These are phyloP conservation scores for Trichoderma endophyticum DNA, from an alignment of 2,329 filamentous ascomycete genomes.

Conservation along the genomic window DNA sequence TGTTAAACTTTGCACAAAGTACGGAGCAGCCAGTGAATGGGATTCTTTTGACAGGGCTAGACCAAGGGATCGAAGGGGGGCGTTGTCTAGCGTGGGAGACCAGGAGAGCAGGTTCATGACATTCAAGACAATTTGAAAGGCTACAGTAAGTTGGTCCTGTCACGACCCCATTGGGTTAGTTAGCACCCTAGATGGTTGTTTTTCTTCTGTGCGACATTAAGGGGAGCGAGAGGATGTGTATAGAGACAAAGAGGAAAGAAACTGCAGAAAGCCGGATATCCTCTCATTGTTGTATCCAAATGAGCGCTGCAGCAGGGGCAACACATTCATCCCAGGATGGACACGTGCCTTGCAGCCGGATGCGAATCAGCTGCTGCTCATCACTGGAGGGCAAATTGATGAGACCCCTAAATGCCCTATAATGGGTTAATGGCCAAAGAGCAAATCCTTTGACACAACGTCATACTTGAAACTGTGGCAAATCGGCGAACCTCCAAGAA, in stretches of 20 bases:
- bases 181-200: not conserved
- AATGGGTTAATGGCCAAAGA: not conserved
- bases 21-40: not conserved
- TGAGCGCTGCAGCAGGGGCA: not conserved
- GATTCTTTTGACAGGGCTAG: not conserved
- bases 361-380: not conserved
- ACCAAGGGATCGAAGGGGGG: not conserved
- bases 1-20: not conserved
- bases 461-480: not conserved
- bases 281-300: not conserved
- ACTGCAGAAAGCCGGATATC: not conserved
- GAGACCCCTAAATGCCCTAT: not conserved
- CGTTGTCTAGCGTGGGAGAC: not conserved
- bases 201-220: not conserved
- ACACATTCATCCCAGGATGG: not conserved
- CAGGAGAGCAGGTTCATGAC: not conserved
- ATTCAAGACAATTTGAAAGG: not conserved
- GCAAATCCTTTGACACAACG: not conserved
- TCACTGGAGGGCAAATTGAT: not conserved
- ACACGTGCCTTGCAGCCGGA: not conserved
- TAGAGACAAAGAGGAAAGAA: not conserved
- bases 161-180: not conserved
- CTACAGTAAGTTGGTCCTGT: not conserved
- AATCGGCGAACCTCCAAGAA: not conserved
- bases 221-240: not conserved